A percentile compares a stretch with the other conserved stretches of the same genome.
Evolutionary conservation across 139 green algal species (phyloP).

Genomic region (Coelastrella sp.): DNA sequence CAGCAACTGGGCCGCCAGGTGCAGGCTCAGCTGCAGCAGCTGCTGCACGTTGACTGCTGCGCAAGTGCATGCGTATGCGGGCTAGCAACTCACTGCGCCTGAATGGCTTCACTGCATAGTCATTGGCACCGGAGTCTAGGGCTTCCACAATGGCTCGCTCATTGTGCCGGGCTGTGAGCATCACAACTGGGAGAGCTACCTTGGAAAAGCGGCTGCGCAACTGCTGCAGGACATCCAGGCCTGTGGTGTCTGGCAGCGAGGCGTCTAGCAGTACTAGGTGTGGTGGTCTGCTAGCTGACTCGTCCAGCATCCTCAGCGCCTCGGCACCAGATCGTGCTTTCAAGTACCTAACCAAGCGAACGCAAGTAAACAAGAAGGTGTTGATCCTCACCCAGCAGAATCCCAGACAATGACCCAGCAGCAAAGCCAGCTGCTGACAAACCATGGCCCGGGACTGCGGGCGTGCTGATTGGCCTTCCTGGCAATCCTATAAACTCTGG

Average conservation of each 20-base stretch:
- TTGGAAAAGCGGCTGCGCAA: slow-evolving; percentile 53
- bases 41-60: slow-evolving; percentile 35
- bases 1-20: neutral
- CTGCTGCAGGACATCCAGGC: slow-evolving; percentile 54
- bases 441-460: too few species aligned
- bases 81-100: slow-evolving; percentile 62
- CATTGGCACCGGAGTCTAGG: slow-evolving; percentile 63
- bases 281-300: slow-evolving; percentile 33
- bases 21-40: neutral
- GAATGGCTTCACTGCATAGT: slow-evolving; percentile 73
- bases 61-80: slow-evolving; percentile 67
- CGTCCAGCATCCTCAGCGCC: slow-evolving; percentile 45
- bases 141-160: slow-evolving; percentile 60
- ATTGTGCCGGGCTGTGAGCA: slow-evolving; percentile 62
- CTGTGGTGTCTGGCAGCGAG: slow-evolving; percentile 58
- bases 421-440: too few species aligned
- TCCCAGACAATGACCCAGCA: too few species aligned
- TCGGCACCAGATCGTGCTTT: slow-evolving; percentile 53
- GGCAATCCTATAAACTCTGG: too few species aligned
- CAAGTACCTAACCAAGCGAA: slow-evolving; percentile 35
- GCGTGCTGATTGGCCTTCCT: too few species aligned
- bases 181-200: slow-evolving; percentile 61
- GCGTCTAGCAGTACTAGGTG: slow-evolving; percentile 65
- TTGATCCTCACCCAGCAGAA: too few species aligned
- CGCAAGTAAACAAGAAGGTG: neutral